A percentile compares a stretch with the other conserved stretches of the same genome.
Evolutionary conservation across 2,329 filamentous ascomycete species (phyloP).

Genomic region (Aspergillus ibericus): DNA sequence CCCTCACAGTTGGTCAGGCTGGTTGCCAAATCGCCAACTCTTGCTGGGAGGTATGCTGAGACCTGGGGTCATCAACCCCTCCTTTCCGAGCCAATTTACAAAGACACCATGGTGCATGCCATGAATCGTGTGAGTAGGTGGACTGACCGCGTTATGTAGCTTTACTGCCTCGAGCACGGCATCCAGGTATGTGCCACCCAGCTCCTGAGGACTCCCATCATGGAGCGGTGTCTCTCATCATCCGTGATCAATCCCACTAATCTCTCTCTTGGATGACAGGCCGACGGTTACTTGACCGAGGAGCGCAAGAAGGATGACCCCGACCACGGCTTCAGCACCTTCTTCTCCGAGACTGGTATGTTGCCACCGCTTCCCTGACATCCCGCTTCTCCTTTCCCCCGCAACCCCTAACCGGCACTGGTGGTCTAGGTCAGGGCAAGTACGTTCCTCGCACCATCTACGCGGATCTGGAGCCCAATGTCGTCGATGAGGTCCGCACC

Average conservation of each 20-base stretch:
- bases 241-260: conserved; percentile 19
- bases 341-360: conserved; percentile 99
- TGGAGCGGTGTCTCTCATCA: background rate
- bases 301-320: conserved; percentile 92
- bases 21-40: conserved; percentile 99
- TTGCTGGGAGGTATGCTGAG: conserved; percentile 93
- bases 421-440: conserved; percentile 82
- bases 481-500: conserved; percentile 98
- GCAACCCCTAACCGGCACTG: conserved; percentile 16
- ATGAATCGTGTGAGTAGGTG: conserved; percentile 12
- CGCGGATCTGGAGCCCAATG: conserved; percentile 99
- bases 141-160: conserved; percentile 58
- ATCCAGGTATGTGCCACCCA: conserved; percentile 73
- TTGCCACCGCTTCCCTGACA: conserved; percentile 10
- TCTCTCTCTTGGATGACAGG: conserved; percentile 56
- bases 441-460: conserved; percentile 99
- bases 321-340: conserved; percentile 98
- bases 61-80: background rate
- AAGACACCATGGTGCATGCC: background rate
- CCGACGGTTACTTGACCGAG: conserved; percentile 97
- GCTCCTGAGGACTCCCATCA: background rate
- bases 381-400: conserved; percentile 6
- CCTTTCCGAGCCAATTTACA: conserved; percentile 6
- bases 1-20: conserved; percentile 86
- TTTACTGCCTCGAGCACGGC: conserved; percentile 99